Evolutionary conservation across 768 basidiomycete genomes (phyloP), one percentile per base, ranked within the genome.

Genomic region (Hemileccinum rubropunctum): DNA sequence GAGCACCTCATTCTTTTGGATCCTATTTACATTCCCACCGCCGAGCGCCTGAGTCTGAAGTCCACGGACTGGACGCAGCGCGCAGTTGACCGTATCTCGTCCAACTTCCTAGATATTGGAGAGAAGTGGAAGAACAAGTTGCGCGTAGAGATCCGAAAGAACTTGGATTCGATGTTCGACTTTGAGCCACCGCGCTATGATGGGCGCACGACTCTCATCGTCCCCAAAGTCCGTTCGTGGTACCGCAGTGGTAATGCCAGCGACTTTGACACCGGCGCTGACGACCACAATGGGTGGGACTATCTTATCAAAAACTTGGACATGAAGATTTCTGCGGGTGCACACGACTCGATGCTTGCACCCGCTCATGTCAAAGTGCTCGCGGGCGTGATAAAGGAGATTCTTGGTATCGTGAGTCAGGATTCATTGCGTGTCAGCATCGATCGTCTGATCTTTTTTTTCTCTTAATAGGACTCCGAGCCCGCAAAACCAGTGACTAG

Each of bases 241-340:
- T 66, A 65, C 53, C 61, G 65, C 33, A 65, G 60, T 27, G 64
- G 64, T 3, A 37, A 58, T 14, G 58, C 61, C 15, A 64, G 59
- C 27, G 62, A 63, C 48, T 63, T 63, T 42, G 66, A 66, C 27
- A 67, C 65, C 3, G 65, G 65, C 21, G 18, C 52, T 8, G 65
- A 66, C 33, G 65, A 66, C 38, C 65, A 62, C 58, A 66, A 67
- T 8, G 65, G 65, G 14, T 66, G 65, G 65, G 61, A 65, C 36
- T 54, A 42, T 33, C 57, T 61, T 28, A 56, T 66, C 41, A 63
- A 56, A 32, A 58, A 63, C 18, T 17, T 65, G 32, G 62, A 56
- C 47, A 59, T 66, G 59, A 66, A 62, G 50, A 14, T 67, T 18
- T 53, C 65, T 2, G 51, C 56, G 6, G 65, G 65, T 14, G 15